Evolutionary conservation across 164 flowering plant genomes (phyloP).

Genomic region (Piper longum): DNA sequence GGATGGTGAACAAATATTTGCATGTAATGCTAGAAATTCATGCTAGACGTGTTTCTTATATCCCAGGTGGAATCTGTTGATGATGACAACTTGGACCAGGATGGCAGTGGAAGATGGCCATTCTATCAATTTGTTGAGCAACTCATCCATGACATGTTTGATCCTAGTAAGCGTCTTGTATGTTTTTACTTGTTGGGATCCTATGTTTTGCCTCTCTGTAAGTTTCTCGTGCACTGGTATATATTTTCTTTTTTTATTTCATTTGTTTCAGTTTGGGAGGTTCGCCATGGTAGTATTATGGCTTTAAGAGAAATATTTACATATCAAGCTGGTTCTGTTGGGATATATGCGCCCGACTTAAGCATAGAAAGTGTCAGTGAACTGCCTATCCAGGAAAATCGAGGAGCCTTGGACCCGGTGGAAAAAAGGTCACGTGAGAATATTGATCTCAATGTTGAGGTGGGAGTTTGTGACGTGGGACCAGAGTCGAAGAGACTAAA

Average conservation of each 20-base stretch:
- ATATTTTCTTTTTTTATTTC: slow-evolving; percentile 2
- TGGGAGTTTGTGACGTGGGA: slow-evolving; percentile 35
- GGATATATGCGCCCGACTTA: slow-evolving; percentile 43
- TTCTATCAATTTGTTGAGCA: slow-evolving; percentile 80
- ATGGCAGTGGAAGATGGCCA: slow-evolving; percentile 79
- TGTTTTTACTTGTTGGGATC: slow-evolving; percentile 1
- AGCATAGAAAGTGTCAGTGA: slow-evolving; percentile 18
- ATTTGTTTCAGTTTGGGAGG: slow-evolving; percentile 72
- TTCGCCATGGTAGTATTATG: slow-evolving; percentile 96
- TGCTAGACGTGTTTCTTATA: not conserved
- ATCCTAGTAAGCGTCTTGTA: slow-evolving; percentile 46
- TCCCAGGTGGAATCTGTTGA: slow-evolving; percentile 46
- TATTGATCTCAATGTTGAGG: slow-evolving; percentile 63
- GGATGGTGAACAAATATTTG: not conserved
- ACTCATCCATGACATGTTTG: slow-evolving; percentile 84
- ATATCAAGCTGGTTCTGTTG: slow-evolving; percentile 85
- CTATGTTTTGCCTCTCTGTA: not conserved
- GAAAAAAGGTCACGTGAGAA: slow-evolving; percentile 45
- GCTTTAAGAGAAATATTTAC: slow-evolving; percentile 88
- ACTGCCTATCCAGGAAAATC: slow-evolving; percentile 18
- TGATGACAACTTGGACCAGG: slow-evolving; percentile 46
- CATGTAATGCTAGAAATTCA: no score
- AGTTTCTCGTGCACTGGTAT: slow-evolving; percentile 1
- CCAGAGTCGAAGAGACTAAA: slow-evolving; percentile 48
- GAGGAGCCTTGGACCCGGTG: slow-evolving; percentile 1